Evolutionary conservation across 192 early-diverging fungal genomes (phyloP).

Genomic region (Coemansia sp.): DNA sequence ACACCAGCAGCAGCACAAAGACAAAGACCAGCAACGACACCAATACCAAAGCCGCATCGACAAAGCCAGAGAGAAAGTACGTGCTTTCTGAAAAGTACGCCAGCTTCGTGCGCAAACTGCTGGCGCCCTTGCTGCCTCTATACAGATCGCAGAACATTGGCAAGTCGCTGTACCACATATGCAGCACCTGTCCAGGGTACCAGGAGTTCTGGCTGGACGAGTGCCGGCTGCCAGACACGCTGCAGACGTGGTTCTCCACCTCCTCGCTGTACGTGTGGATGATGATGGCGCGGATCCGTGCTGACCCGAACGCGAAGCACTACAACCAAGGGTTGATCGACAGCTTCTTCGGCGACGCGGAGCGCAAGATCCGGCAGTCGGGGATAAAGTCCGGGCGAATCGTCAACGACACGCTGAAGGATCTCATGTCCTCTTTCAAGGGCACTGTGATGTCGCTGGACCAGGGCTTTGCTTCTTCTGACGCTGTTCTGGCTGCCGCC

Average conservation of each 20-base stretch:
- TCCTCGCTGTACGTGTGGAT: constrained; percentile 94
- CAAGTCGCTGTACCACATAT: constrained; percentile 26
- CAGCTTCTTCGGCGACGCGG: constrained; percentile 84
- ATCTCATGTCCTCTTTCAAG: constrained; percentile 80
- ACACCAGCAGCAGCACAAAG: not conserved
- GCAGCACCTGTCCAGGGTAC: constrained; percentile 39
- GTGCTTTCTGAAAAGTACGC: constrained; percentile 34
- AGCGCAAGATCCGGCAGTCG: constrained; percentile 76
- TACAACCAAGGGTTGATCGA: constrained; percentile 87
- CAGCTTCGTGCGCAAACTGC: constrained; percentile 5
- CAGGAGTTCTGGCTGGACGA: constrained; percentile 47
- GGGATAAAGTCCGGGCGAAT: constrained; percentile 76
- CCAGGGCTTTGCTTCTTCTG: constrained; percentile 82
- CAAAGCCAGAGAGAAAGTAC: not conserved
- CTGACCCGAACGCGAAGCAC: constrained; percentile 69
- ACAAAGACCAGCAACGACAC: not conserved
- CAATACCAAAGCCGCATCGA: not conserved
- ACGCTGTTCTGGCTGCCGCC: constrained; percentile 86
- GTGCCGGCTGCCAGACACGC: constrained; percentile 75
- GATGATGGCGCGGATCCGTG: constrained; percentile 79
- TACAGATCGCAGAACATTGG: constrained; percentile 45
- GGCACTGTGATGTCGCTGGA: constrained; percentile 90
- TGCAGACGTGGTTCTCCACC: constrained; percentile 93
- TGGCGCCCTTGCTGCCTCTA: constrained; percentile 38
- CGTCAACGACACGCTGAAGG: constrained; percentile 72